A percentile compares a stretch with the other conserved stretches of the same genome.
phyloP scores from a whole-genome alignment of 768 basidiomycete species.

The Agrocybe chaxingu region DNA sequence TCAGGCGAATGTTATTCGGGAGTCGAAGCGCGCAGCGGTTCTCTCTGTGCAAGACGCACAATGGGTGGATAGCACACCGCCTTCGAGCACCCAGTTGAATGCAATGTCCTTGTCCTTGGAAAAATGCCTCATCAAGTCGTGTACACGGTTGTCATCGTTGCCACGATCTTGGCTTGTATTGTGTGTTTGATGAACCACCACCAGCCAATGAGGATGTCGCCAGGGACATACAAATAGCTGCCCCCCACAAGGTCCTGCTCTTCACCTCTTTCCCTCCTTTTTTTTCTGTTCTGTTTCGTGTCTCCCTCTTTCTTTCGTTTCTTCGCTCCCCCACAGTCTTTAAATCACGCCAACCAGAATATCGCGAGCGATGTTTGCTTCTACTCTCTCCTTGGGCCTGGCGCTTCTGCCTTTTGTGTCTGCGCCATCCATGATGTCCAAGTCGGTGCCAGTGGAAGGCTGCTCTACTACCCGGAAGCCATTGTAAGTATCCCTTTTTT shows the following conservation, averaged over 20 bases:
- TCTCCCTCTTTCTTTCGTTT: constrained; percentile 15
- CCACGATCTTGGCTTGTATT: not conserved
- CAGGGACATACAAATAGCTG: constrained; percentile 4
- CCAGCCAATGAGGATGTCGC: not conserved
- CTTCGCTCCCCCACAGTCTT: constrained; percentile 22
- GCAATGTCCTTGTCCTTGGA: not conserved
- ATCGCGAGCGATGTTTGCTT: constrained; percentile 43
- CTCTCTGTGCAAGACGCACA: no score
- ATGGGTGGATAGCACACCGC: no score
- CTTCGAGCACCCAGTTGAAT: not conserved
- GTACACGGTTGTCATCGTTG: constrained; percentile 7
- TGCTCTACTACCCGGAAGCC: constrained; percentile 48
- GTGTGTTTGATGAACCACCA: not conserved
- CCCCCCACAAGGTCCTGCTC: not conserved
- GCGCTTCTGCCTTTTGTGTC: constrained; percentile 46
- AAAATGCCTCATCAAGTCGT: not conserved
- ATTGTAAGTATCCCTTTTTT: constrained; percentile 34
- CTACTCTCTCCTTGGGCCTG: constrained; percentile 43
- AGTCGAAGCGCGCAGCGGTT: no score
- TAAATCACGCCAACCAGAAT: constrained; percentile 24
- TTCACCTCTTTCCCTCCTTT: constrained; percentile 22
- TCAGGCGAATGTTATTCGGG: no score
- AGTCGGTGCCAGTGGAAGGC: constrained; percentile 43
- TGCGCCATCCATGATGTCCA: constrained; percentile 50
- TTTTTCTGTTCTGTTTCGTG: constrained; percentile 22